Evolutionary conservation across 768 basidiomycete genomes (phyloP).

Genomic region (Hortiboletus campestris): DNA sequence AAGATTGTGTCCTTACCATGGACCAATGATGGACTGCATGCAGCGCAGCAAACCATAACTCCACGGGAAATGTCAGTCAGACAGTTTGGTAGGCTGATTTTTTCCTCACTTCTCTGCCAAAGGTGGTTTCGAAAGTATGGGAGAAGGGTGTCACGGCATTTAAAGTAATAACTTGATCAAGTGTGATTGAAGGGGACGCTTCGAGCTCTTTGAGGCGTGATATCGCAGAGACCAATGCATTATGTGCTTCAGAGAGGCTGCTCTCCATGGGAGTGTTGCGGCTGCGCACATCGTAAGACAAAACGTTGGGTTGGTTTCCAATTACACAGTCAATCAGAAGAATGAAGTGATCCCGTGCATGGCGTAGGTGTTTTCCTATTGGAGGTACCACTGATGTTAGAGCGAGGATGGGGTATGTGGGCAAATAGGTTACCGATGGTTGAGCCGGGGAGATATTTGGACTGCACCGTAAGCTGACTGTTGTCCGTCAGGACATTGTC

Average conservation of each 20-base stretch:
- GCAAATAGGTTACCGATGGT: conserved; percentile 62
- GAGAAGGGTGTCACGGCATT: conserved; percentile 79
- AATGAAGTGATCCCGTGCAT: conserved; percentile 80
- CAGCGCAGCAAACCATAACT: conserved; percentile 85
- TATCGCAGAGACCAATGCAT: conserved; percentile 56
- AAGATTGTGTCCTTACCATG: conserved; percentile 51
- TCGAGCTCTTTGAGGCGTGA: conserved; percentile 53
- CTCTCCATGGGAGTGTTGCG: conserved; percentile 86
- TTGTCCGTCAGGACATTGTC: conserved; percentile 64
- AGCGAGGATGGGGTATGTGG: not conserved
- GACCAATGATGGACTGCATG: conserved; percentile 93
- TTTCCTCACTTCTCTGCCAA: conserved; percentile 70
- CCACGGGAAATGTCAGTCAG: conserved; percentile 6
- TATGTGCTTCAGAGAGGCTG: conserved; percentile 55
- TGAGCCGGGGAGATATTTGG: conserved; percentile 80
- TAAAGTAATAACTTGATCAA: conserved; percentile 63
- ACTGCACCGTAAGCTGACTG: conserved; percentile 64
- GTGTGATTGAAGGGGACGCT: conserved; percentile 36
- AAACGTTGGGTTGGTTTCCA: conserved; percentile 44
- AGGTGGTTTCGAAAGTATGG: conserved; percentile 74
- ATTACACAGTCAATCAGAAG: conserved; percentile 58
- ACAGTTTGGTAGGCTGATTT: not conserved
- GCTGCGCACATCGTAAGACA: conserved; percentile 74
- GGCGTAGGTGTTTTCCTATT: conserved; percentile 81
- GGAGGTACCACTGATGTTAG: not conserved